phyloP scores from a whole-genome alignment of 176 grass and related monocot species.

The Poa pratensis region DNA sequence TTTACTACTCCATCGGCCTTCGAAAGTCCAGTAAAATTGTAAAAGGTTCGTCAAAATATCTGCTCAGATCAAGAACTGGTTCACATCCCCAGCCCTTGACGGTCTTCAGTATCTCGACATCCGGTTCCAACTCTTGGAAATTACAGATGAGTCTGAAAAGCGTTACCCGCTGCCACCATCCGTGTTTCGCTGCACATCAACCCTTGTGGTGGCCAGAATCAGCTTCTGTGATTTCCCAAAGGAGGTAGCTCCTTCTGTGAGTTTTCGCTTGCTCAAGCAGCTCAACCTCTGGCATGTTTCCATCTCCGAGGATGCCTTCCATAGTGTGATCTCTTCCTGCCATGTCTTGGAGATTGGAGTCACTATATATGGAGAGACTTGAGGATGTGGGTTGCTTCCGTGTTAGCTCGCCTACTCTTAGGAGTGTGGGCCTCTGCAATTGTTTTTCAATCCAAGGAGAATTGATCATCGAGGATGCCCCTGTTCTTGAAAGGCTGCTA shows the following conservation, averaged over 20 bases:
- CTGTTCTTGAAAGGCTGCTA: not conserved
- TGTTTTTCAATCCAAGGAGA: not conserved
- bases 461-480: not conserved
- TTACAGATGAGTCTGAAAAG: not conserved
- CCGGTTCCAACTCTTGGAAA: not conserved
- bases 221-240: not conserved
- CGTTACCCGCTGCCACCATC: not conserved
- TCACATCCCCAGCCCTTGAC: not conserved
- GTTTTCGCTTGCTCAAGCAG: not conserved
- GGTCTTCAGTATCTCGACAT: not conserved
- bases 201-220: not conserved
- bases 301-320: not conserved
- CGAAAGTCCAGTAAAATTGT: not conserved
- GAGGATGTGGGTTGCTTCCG: not conserved
- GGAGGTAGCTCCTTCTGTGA: not conserved
- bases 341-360: not conserved
- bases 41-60: not conserved
- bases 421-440: not conserved
- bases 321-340: not conserved
- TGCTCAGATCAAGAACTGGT: not conserved
- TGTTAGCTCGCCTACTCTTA: not conserved
- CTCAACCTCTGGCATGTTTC: not conserved
- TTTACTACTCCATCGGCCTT: accelerated
- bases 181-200: not conserved
- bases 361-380: not conserved